Evolutionary conservation across 352 stramenopile species (phyloP).

Genomic region (Globisporangium middletonii): DNA sequence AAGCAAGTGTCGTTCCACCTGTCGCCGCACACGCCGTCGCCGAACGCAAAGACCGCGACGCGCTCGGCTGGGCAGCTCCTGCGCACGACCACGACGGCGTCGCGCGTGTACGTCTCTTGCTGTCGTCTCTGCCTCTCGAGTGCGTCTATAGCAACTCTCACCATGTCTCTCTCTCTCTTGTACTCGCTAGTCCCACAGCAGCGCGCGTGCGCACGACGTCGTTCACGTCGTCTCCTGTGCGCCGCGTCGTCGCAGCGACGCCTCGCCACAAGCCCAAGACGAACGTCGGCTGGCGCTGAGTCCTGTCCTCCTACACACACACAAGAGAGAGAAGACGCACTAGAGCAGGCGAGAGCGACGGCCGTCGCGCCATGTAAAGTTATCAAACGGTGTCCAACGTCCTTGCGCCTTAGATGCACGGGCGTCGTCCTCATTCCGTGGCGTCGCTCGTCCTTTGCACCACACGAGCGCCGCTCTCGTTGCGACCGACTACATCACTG

Average conservation of each 20-base stretch:
- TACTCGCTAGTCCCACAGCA: conserved; percentile 21
- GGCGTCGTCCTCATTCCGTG: too few species aligned
- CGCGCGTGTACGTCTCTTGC: conserved; percentile 31
- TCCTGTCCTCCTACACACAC: too few species aligned
- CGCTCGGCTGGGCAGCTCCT: conserved; percentile 23
- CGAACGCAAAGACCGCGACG: conserved; percentile 8
- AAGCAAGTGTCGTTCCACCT: conserved; percentile 75
- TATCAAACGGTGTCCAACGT: not conserved
- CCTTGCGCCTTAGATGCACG: too few species aligned
- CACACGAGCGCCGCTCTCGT: not conserved
- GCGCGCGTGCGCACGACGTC: conserved; percentile 34
- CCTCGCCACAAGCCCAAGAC: conserved; percentile 47
- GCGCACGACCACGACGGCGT: conserved; percentile 17
- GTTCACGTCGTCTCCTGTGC: conserved; percentile 19
- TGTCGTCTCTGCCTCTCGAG: too few species aligned
- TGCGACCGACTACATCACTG: not conserved
- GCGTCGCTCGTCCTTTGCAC: too few species aligned
- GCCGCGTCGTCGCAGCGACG: conserved; percentile 22
- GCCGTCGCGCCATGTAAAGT: not conserved
- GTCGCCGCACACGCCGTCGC: conserved; percentile 8
- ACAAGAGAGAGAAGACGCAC: not conserved
- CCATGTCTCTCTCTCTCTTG: not conserved
- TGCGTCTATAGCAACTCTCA: not conserved
- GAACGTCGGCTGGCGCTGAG: conserved; percentile 46
- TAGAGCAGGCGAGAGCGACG: not conserved